These are phyloP conservation scores for Metarhizium sp. DNA, from an alignment of 2,329 filamentous ascomycete genomes.

Conservation along the genomic window DNA sequence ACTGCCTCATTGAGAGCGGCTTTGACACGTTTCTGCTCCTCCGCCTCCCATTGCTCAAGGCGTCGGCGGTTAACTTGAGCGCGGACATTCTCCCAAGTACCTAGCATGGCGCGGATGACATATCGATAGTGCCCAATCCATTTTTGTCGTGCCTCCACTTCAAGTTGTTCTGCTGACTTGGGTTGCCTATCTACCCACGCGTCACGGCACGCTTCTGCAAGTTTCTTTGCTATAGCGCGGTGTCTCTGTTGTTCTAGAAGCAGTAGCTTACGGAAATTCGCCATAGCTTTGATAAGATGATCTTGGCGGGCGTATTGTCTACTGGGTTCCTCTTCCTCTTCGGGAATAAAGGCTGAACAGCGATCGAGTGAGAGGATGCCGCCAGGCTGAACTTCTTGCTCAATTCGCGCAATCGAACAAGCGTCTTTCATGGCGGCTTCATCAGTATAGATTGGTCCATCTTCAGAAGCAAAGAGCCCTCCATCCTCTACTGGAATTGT, in stretches of 20 bases:
- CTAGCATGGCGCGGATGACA: slow-evolving; percentile 48
- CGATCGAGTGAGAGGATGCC: slow-evolving; percentile 62
- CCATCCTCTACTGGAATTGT: slow-evolving; percentile 47
- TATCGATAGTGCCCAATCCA: slow-evolving; percentile 61
- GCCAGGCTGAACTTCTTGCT: slow-evolving; percentile 64
- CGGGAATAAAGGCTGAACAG: slow-evolving; percentile 65
- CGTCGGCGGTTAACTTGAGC: slow-evolving; percentile 51
- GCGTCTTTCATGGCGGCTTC: slow-evolving; percentile 62
- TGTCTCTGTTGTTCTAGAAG: slow-evolving; percentile 71
- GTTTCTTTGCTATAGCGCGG: slow-evolving; percentile 62
- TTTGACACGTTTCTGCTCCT: slow-evolving; percentile 54
- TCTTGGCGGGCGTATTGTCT: slow-evolving; percentile 81
- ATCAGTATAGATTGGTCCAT: slow-evolving; percentile 47
- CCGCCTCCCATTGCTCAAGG: slow-evolving; percentile 53
- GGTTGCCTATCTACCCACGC: slow-evolving; percentile 67
- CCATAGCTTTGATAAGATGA: slow-evolving; percentile 69
- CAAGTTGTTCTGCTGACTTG: slow-evolving; percentile 70
- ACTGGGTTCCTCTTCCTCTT: slow-evolving; percentile 62
- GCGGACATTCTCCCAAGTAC: slow-evolving; percentile 57
- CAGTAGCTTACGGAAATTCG: slow-evolving; percentile 74
- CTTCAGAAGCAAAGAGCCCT: slow-evolving; percentile 44
- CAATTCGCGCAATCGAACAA: slow-evolving; percentile 55
- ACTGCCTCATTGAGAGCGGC: slow-evolving; percentile 66
- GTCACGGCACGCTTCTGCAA: slow-evolving; percentile 70
- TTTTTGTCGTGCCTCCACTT: slow-evolving; percentile 63